These are phyloP conservation scores for Fusarium sp. DNA, from an alignment of 2,329 filamentous ascomycete genomes.

Conservation along the genomic window DNA sequence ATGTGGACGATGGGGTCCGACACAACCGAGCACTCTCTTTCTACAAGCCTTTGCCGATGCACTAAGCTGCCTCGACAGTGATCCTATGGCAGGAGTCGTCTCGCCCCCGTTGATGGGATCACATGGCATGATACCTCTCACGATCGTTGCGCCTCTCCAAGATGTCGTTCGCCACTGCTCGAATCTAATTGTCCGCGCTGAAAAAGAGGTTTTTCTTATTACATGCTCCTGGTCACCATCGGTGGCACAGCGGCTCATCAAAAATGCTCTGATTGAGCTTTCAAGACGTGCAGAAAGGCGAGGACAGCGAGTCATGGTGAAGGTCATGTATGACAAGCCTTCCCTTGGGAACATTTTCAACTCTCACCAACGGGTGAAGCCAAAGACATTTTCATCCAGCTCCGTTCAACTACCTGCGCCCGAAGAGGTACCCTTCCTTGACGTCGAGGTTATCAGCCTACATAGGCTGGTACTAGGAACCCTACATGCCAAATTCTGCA, in stretches of 20 bases:
- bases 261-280: slow-evolving; percentile 75
- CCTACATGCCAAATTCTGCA: slow-evolving; percentile 81
- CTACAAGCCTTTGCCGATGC: slow-evolving; percentile 75
- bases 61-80: slow-evolving; percentile 63
- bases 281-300: slow-evolving; percentile 70
- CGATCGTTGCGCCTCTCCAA: slow-evolving; percentile 65
- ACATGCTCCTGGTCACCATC: slow-evolving; percentile 83
- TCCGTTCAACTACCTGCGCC: slow-evolving; percentile 70
- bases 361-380: slow-evolving; percentile 70
- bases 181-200: slow-evolving; percentile 78
- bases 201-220: slow-evolving; percentile 77
- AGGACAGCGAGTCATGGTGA: slow-evolving; percentile 70
- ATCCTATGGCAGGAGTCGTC: slow-evolving; percentile 62
- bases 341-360: slow-evolving; percentile 71
- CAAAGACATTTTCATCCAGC: slow-evolving; percentile 66
- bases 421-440: slow-evolving; percentile 75
- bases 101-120: slow-evolving; percentile 64
- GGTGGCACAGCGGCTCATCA: slow-evolving; percentile 73
- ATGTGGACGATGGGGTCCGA: slow-evolving; percentile 75
- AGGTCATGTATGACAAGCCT: slow-evolving; percentile 80
- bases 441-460: slow-evolving; percentile 78
- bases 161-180: slow-evolving; percentile 80
- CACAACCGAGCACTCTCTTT: slow-evolving; percentile 74
- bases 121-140: slow-evolving; percentile 72
- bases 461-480: slow-evolving; percentile 78